phyloP scores from a whole-genome alignment of 192 early-diverging fungal genomes.

The Diversispora eburnea region DNA sequence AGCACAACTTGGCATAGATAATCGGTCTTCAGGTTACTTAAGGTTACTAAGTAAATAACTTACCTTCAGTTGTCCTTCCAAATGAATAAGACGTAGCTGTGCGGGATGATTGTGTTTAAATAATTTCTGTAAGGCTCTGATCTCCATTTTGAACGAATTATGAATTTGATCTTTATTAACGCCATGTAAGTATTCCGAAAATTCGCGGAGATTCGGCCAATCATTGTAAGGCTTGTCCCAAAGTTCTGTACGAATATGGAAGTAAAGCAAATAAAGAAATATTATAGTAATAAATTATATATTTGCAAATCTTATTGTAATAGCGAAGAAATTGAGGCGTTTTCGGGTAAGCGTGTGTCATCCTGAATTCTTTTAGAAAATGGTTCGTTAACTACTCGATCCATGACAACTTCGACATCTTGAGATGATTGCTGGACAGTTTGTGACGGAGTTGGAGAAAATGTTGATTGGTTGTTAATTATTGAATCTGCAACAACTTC shows the following conservation, averaged over 20 bases:
- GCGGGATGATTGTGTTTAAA: neutral
- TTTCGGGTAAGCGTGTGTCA: neutral
- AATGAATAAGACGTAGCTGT: neutral
- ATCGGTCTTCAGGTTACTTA: neutral
- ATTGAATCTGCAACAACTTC: too few species aligned
- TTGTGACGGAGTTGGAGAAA: too few species aligned
- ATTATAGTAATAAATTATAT: constrained; percentile 19
- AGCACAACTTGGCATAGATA: constrained; percentile 11
- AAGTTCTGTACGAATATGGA: constrained; percentile 11
- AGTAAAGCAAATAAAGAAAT: constrained; percentile 16
- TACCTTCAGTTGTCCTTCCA: constrained; percentile 1
- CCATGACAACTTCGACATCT: neutral
- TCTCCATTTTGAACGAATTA: constrained; percentile 7
- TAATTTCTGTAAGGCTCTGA: neutral
- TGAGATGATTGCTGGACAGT: neutral
- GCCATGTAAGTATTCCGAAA: constrained; percentile 5
- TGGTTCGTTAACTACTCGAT: neutral
- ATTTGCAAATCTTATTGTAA: constrained; percentile 9
- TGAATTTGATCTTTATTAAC: neutral
- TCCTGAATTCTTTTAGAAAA: neutral
- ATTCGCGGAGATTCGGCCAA: constrained; percentile 2
- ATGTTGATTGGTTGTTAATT: too few species aligned
- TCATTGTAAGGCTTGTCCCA: constrained; percentile 9
- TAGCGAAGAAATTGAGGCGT: constrained; percentile 9
- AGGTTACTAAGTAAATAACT: neutral